phyloP scores from a whole-genome alignment of 2,329 filamentous ascomycete genomes.

The Tolypocladium paradoxum region DNA sequence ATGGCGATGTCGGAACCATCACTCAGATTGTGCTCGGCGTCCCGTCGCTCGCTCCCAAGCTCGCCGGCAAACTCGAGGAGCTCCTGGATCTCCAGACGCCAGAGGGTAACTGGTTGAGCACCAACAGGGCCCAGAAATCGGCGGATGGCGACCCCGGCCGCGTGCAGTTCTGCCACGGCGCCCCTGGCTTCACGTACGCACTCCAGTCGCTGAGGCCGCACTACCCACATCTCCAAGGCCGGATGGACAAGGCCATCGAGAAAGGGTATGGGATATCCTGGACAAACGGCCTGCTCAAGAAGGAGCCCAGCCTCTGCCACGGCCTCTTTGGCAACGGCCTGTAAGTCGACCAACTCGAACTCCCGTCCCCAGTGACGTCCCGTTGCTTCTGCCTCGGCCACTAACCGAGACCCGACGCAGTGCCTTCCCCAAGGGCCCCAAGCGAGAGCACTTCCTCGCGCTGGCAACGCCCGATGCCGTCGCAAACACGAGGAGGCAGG shows the following conservation, averaged over 20 bases:
- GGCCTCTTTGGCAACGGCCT: slow-evolving; percentile 55
- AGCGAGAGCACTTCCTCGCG: slow-evolving; percentile 43
- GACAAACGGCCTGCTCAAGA: slow-evolving; percentile 48
- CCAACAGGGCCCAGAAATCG: slow-evolving; percentile 26
- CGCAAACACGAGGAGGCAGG: slow-evolving; percentile 26
- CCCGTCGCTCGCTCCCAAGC: slow-evolving; percentile 38
- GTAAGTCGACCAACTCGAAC: slow-evolving; percentile 22
- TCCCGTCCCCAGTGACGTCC: not conserved
- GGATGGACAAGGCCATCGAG: slow-evolving; percentile 40
- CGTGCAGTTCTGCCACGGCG: slow-evolving; percentile 59
- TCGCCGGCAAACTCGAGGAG: slow-evolving; percentile 41
- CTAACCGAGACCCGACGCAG: slow-evolving; percentile 15
- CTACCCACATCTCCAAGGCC: slow-evolving; percentile 42
- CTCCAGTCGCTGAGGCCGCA: slow-evolving; percentile 43
- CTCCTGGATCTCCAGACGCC: slow-evolving; percentile 49
- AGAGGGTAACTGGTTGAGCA: slow-evolving; percentile 51
- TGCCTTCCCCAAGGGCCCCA: slow-evolving; percentile 18
- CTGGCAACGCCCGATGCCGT: slow-evolving; percentile 46
- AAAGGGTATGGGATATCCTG: slow-evolving; percentile 42
- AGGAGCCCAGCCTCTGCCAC: slow-evolving; percentile 56
- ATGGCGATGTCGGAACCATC: slow-evolving; percentile 60
- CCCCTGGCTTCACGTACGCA: slow-evolving; percentile 50
- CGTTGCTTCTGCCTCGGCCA: not conserved
- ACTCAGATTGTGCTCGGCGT: slow-evolving; percentile 55
- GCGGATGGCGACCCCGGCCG: slow-evolving; percentile 19